Conservation (phyloP, 2,329 filamentous ascomycete species). For the Clonostachys solani region DNA sequence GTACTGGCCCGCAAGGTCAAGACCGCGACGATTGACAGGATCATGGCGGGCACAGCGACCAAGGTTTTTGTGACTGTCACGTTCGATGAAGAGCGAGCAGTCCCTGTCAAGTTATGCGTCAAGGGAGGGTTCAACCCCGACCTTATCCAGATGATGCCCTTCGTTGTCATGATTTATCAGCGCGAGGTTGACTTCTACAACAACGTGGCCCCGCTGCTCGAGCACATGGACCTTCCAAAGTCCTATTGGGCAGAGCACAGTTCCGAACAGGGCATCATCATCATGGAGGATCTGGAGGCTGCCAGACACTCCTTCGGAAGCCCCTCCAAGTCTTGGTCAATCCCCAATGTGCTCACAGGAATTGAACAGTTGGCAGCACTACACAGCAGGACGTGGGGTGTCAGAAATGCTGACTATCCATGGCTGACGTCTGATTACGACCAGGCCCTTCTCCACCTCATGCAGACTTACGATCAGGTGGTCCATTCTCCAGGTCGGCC, state of each 20-base stretch:
- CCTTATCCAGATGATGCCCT: slow-evolving; percentile 19
- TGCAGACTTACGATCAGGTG: slow-evolving; percentile 1
- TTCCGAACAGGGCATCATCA: slow-evolving; percentile 29
- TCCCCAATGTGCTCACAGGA: not conserved
- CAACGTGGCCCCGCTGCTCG: slow-evolving; percentile 9
- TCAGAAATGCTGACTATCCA: not conserved
- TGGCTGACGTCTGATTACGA: slow-evolving; percentile 1
- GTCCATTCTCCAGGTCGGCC: slow-evolving; percentile 1
- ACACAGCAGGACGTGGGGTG: slow-evolving; percentile 1
- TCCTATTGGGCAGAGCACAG: slow-evolving; percentile 27
- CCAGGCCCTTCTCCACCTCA: slow-evolving; percentile 1
- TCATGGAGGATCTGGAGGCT: slow-evolving; percentile 19
- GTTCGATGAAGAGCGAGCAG: slow-evolving; percentile 12
- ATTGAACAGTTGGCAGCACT: slow-evolving; percentile 2
- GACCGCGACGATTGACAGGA: not conserved
- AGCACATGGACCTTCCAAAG: slow-evolving; percentile 24
- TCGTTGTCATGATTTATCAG: slow-evolving; percentile 14
- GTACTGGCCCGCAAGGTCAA: not conserved
- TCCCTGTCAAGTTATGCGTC: slow-evolving; percentile 18
- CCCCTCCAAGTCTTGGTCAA: not conserved
- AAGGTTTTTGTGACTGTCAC: slow-evolving; percentile 18
- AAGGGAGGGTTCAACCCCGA: slow-evolving; percentile 31
- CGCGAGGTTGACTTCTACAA: slow-evolving; percentile 1
- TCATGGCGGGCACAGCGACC: slow-evolving; percentile 1
- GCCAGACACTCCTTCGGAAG: not conserved